Evolutionary conservation across 345 rosid species (phyloP).

Genomic region (Brassica carinata): DNA sequence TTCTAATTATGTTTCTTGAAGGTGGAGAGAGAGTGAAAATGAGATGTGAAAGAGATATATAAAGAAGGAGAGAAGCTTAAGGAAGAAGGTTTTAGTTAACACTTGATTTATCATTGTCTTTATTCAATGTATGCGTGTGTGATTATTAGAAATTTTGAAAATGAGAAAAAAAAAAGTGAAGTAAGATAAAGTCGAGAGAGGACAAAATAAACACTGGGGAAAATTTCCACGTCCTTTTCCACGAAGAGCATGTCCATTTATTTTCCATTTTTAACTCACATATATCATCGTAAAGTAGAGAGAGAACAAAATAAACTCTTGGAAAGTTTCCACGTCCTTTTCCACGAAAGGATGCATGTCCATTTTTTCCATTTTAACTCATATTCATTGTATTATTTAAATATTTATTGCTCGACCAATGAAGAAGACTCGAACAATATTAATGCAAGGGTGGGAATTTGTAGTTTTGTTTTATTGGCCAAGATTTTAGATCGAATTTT

Average conservation of each 20-base stretch:
- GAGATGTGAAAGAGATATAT: constrained; percentile 29
- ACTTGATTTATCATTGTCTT: not conserved
- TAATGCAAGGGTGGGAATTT: not conserved
- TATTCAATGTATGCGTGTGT: not conserved
- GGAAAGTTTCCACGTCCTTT: constrained; percentile 35
- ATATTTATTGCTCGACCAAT: constrained; percentile 19
- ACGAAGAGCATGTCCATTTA: constrained; percentile 27
- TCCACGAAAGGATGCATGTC: constrained; percentile 33
- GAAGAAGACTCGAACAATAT: constrained; percentile 14
- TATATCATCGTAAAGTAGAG: not conserved
- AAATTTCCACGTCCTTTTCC: constrained; percentile 35
- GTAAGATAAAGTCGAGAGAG: not conserved
- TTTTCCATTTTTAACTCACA: constrained; percentile 10
- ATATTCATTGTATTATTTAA: constrained; percentile 5
- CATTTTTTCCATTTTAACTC: not conserved
- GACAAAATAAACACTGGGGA: constrained; percentile 22
- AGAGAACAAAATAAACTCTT: constrained; percentile 16
- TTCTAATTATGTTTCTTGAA: constrained; percentile 8
- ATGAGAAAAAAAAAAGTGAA: not conserved
- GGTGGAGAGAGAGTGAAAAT: constrained; percentile 17
- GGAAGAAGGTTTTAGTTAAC: constrained; percentile 24
- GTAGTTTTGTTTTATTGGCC: not conserved
- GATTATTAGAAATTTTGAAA: not conserved
- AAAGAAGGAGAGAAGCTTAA: constrained; percentile 20
- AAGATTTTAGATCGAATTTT: not conserved